A percentile compares a stretch with the other conserved stretches of the same genome.
Evolutionary conservation across 805 yeast species (phyloP).

Genomic region (Debaryomyces hansenii): DNA sequence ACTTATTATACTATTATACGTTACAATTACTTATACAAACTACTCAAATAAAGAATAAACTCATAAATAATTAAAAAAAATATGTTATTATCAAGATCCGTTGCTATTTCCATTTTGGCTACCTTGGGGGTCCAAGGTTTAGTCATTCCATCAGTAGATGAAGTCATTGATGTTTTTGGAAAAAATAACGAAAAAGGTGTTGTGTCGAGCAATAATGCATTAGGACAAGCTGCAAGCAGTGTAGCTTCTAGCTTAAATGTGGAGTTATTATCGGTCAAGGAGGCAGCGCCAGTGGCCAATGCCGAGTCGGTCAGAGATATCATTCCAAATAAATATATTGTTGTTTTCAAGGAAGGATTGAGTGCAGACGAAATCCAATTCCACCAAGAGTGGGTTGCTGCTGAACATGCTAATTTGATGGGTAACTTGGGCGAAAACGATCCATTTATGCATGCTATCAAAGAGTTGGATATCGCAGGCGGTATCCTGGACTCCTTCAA

Average conservation of each 20-base stretch:
- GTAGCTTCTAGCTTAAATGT: not conserved
- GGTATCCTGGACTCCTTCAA: slow-evolving; percentile 63
- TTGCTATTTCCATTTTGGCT: slow-evolving; percentile 44
- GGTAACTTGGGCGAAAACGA: slow-evolving; percentile 32
- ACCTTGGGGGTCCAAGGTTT: slow-evolving; percentile 45
- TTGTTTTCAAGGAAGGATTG: slow-evolving; percentile 74
- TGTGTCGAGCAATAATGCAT: not conserved
- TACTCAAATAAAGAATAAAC: not conserved
- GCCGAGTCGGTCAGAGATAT: slow-evolving; percentile 45
- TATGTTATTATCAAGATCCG: slow-evolving; percentile 42
- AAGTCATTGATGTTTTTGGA: slow-evolving; percentile 37
- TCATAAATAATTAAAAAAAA: not conserved
- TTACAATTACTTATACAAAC: not conserved
- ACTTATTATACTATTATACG: not conserved
- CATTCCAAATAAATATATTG: slow-evolving; percentile 77
- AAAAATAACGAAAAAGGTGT: slow-evolving; percentile 4
- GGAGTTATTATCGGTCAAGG: not conserved
- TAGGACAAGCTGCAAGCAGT: not conserved
- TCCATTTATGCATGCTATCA: slow-evolving; percentile 36
- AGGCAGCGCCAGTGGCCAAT: slow-evolving; percentile 47
- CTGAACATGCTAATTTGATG: slow-evolving; percentile 48
- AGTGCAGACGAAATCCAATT: slow-evolving; percentile 52
- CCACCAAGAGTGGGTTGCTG: slow-evolving; percentile 69
- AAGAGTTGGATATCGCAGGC: slow-evolving; percentile 36
- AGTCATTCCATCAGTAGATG: slow-evolving; percentile 59